A percentile compares a stretch with the other conserved stretches of the same genome.
Evolutionary conservation across 2,329 filamentous ascomycete species (phyloP).

Genomic region (Exophiala viscosa): DNA sequence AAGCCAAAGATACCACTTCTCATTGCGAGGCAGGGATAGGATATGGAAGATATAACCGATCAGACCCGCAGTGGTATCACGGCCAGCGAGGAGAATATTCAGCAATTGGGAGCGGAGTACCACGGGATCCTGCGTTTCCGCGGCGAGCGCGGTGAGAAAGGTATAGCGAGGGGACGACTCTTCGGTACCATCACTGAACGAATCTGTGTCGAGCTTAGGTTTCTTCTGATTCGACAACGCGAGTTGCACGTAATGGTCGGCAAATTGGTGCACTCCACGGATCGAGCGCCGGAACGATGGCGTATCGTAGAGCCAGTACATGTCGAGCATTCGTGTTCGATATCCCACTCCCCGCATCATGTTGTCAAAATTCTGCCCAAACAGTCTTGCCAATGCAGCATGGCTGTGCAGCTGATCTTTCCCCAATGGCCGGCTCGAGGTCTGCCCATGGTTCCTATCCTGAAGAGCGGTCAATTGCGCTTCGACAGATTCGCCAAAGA

Average conservation of each 20-base stretch:
- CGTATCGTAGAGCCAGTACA: slow-evolving; percentile 38
- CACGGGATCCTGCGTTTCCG: neutral
- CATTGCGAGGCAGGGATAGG: slow-evolving; percentile 37
- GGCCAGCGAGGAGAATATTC: slow-evolving; percentile 23
- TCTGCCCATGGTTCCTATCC: too few relatives aligned
- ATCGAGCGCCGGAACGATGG: slow-evolving; percentile 33
- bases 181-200: too few relatives aligned
- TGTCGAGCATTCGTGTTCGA: slow-evolving; percentile 1
- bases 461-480: slow-evolving; percentile 37
- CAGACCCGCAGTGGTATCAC: slow-evolving; percentile 31
- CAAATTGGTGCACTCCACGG: neutral
- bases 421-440: too few relatives aligned
- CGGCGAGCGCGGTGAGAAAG: too few relatives aligned
- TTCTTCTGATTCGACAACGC: neutral
- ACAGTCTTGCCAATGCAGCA: neutral
- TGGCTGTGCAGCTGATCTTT: too few relatives aligned
- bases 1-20: slow-evolving; percentile 17
- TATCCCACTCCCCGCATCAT: neutral
- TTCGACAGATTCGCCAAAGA: slow-evolving; percentile 59
- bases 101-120: slow-evolving; percentile 16
- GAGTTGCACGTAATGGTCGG: neutral
- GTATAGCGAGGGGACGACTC: too few relatives aligned
- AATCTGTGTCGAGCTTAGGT: too few relatives aligned
- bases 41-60: slow-evolving; percentile 34
- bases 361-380: neutral